phyloP scores from a whole-genome alignment of 1,284 basidiomycete genomes.

The Boletus albobrunnescens region DNA sequence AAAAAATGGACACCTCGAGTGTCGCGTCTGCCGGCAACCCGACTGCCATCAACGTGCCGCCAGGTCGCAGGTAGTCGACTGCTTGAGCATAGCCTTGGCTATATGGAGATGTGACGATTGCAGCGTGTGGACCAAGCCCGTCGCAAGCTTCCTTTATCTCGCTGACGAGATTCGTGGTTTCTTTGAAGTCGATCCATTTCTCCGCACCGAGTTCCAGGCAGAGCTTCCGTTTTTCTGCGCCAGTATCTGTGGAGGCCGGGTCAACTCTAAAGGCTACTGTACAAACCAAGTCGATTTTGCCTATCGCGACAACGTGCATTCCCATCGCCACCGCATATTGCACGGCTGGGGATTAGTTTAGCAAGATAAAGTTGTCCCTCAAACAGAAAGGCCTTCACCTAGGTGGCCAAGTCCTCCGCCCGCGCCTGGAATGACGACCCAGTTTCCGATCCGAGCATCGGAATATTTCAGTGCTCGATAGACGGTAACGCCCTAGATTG shows the following conservation, averaged over 20 bases:
- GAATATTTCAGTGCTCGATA: conserved; percentile 84
- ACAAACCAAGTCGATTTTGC: conserved; percentile 27
- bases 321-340: conserved; percentile 78
- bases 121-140: conserved; percentile 72
- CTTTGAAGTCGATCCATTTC: conserved; percentile 77
- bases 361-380: background rate
- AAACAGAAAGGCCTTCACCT: conserved; percentile 31
- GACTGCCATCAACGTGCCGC: conserved; percentile 70
- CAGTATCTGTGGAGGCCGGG: conserved; percentile 47
- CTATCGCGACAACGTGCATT: conserved; percentile 77
- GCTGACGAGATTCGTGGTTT: conserved; percentile 54
- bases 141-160: conserved; percentile 64
- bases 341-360: conserved; percentile 44
- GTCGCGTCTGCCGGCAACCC: conserved; percentile 63
- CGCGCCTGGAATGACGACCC: conserved; percentile 77
- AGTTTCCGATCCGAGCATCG: conserved; percentile 69
- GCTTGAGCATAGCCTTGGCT: conserved; percentile 67
- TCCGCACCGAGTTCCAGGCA: conserved; percentile 70
- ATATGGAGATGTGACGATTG: conserved; percentile 63
- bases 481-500: conserved; percentile 63
- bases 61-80: conserved; percentile 61
- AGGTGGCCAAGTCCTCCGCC: conserved; percentile 74
- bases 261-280: background rate
- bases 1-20: conserved; percentile 70
- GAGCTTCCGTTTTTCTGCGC: conserved; percentile 71